Conservation (phyloP, 139 green algal species). For the Asterochloris erici region DNA sequence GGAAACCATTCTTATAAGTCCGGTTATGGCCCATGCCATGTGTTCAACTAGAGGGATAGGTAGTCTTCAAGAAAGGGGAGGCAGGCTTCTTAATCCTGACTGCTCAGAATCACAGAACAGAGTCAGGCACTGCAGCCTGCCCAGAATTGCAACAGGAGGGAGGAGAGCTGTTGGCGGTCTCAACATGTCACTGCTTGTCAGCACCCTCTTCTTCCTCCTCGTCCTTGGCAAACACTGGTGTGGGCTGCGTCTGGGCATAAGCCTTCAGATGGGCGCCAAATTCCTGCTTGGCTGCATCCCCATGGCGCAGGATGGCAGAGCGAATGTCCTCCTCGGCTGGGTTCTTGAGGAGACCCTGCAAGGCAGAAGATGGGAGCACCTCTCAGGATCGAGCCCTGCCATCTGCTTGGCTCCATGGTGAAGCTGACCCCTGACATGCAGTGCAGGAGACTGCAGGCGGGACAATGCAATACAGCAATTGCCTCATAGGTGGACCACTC, state of each 20-base stretch:
- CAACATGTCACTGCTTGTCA: neutral
- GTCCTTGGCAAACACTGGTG: slow-evolving; percentile 65
- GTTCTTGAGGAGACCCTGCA: slow-evolving; percentile 62
- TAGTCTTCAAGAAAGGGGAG: too few species aligned
- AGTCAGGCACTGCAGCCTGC: too few species aligned
- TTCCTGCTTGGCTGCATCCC: slow-evolving; percentile 46
- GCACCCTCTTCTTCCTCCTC: slow-evolving; percentile 59
- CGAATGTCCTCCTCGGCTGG: slow-evolving; percentile 60
- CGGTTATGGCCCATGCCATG: too few species aligned
- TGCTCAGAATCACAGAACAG: too few species aligned
- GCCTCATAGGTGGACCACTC: neutral
- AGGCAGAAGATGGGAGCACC: neutral
- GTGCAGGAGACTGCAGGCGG: too few species aligned
- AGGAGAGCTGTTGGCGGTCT: neutral
- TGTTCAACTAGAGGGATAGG: too few species aligned
- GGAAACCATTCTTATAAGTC: too few species aligned
- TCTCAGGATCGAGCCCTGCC: neutral
- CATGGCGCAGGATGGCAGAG: slow-evolving; percentile 67
- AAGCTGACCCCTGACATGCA: neutral
- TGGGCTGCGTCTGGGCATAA: slow-evolving; percentile 78
- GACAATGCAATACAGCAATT: neutral
- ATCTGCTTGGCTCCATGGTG: neutral
- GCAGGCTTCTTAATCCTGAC: too few species aligned
- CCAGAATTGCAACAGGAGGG: too few species aligned
- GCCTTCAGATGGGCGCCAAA: slow-evolving; percentile 60